phyloP scores from a whole-genome alignment of 129 eudicot genomes.

The Centaurea solstitialis region DNA sequence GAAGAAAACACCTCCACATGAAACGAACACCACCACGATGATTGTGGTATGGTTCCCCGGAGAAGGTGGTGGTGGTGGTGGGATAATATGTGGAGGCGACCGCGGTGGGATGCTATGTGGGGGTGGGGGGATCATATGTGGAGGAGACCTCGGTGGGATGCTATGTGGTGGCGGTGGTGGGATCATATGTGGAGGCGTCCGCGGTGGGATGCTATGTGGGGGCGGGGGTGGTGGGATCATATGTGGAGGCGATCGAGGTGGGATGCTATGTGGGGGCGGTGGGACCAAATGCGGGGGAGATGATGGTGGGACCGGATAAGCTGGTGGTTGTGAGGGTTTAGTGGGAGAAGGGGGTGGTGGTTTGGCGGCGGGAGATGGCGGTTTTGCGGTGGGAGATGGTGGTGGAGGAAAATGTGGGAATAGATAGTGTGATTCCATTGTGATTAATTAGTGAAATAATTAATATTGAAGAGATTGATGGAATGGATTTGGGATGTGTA shows the following conservation, averaged over 20 bases:
- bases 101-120: not conserved
- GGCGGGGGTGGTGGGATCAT: conserved; percentile 38
- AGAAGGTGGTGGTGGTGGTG: too few relatives aligned
- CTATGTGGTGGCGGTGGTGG: too few relatives aligned
- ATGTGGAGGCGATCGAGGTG: conserved; percentile 33
- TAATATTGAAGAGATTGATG: not conserved
- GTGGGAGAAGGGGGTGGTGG: conserved; percentile 17
- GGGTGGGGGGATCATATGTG: too few relatives aligned
- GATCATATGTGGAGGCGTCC: conserved; percentile 24
- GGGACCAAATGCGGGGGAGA: conserved; percentile 26
- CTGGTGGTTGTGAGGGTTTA: conserved; percentile 23
- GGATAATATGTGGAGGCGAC: conserved; percentile 31
- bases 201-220: conserved; percentile 25
- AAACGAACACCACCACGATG: conserved; percentile 65
- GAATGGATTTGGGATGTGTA: not conserved
- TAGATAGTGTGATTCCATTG: conserved; percentile 10
- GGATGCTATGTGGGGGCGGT: conserved; percentile 26
- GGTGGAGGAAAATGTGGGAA: conserved; percentile 36
- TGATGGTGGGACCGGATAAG: conserved; percentile 24
- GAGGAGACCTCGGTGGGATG: too few relatives aligned
- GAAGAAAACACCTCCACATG: conserved; percentile 75
- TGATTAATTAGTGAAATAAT: not conserved
- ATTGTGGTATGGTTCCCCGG: conserved; percentile 58
- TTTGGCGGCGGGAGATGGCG: not conserved
- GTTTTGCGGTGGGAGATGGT: conserved; percentile 23